Conservation (phyloP, 306 rosid genomes). For the Vigna hirtella region DNA sequence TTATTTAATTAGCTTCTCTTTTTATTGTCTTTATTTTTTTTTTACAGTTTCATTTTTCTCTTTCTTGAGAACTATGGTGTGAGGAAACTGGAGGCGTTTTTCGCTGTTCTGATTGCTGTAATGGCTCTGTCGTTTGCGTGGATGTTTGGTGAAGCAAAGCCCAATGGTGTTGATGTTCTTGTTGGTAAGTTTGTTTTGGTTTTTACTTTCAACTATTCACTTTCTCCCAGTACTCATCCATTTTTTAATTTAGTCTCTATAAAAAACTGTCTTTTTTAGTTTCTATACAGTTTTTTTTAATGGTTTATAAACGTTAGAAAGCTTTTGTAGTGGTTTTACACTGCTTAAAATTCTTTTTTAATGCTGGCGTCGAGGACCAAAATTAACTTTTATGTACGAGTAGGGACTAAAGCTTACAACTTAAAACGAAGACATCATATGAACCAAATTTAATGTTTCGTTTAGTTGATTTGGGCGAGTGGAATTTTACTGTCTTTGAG, state of each 20-base stretch:
- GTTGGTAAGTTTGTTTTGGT: conserved; percentile 56
- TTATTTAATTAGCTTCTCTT: conserved; percentile 26
- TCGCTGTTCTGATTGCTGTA: conserved; percentile 84
- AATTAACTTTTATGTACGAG: neutral
- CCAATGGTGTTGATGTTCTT: conserved; percentile 83
- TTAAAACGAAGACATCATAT: neutral
- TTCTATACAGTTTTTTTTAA: neutral
- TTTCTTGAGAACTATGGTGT: conserved; percentile 97
- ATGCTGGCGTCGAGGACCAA: neutral
- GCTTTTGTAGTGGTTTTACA: neutral
- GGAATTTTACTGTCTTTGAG: conserved; percentile 3
- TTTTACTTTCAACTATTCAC: neutral
- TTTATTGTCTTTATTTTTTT: conserved; percentile 27
- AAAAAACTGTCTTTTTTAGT: no score
- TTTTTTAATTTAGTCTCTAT: neutral
- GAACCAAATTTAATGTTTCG: conserved; percentile 1
- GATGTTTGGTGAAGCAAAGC: conserved; percentile 97
- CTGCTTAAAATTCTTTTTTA: neutral
- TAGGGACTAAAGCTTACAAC: neutral
- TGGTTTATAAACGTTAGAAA: neutral
- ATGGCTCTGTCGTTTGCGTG: conserved; percentile 97
- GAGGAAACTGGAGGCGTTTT: conserved; percentile 93
- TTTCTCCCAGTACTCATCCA: neutral
- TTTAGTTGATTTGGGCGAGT: conserved; percentile 11
- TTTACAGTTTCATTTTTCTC: conserved; percentile 85